Percentiles rank a stretch among this genome's conserved stretches.
phyloP scores from a whole-genome alignment of 2,329 filamentous ascomycete species.

The Dactylonectria macrodidyma region DNA sequence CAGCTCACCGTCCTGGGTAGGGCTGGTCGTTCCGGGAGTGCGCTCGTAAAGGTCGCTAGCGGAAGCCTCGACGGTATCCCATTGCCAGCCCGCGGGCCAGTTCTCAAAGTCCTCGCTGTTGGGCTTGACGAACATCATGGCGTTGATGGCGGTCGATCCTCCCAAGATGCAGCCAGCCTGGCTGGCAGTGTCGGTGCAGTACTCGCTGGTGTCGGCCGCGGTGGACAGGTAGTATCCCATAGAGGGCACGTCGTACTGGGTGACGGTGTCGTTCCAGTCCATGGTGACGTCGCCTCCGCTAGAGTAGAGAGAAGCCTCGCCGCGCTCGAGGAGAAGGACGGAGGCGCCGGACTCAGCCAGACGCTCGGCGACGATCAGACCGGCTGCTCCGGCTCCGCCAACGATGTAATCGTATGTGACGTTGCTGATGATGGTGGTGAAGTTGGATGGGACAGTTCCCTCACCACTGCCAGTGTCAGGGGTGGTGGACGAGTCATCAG shows the following conservation, averaged over 20 bases:
- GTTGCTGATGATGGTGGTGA: slow-evolving; percentile 51
- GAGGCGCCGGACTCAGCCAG: slow-evolving; percentile 73
- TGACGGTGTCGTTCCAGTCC: slow-evolving; percentile 76
- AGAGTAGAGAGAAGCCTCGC: slow-evolving; percentile 71
- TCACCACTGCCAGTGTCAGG: slow-evolving; percentile 49
- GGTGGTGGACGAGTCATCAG: slow-evolving; percentile 53
- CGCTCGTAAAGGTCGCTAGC: slow-evolving; percentile 75
- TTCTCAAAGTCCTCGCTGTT: slow-evolving; percentile 77
- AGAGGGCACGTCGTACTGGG: slow-evolving; percentile 80
- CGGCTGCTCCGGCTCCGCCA: slow-evolving; percentile 74
- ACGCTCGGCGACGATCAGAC: slow-evolving; percentile 71
- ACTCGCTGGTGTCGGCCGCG: slow-evolving; percentile 74
- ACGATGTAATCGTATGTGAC: slow-evolving; percentile 74
- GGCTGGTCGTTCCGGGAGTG: slow-evolving; percentile 78
- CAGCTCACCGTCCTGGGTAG: slow-evolving; percentile 76
- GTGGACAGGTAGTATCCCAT: slow-evolving; percentile 80
- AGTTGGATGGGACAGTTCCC: slow-evolving; percentile 39
- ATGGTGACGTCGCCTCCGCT: slow-evolving; percentile 75
- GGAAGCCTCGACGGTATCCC: slow-evolving; percentile 72
- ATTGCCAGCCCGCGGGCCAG: slow-evolving; percentile 79
- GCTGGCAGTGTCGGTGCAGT: slow-evolving; percentile 76
- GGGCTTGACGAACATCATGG: slow-evolving; percentile 79
- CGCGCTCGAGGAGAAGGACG: slow-evolving; percentile 72
- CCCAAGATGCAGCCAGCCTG: slow-evolving; percentile 82
- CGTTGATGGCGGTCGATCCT: slow-evolving; percentile 77